Evolutionary conservation across 164 flowering plant species (phyloP).

Genomic region (Stephania cephalantha): DNA sequence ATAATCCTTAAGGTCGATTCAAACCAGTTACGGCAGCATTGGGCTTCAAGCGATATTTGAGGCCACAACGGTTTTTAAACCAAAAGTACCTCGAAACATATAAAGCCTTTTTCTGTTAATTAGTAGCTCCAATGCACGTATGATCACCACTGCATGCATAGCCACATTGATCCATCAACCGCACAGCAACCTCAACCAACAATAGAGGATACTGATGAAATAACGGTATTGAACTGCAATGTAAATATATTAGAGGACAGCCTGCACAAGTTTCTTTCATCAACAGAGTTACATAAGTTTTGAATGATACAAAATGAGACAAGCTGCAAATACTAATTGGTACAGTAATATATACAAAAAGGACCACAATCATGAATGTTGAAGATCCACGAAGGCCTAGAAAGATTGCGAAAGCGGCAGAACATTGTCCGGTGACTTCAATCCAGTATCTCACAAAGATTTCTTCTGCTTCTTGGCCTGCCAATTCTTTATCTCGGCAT

Average conservation of each 20-base stretch:
- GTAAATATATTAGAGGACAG: background rate
- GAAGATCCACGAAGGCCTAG: background rate
- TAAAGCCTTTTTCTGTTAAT: too few relatives aligned
- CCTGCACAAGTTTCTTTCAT: background rate
- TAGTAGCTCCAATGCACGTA: too few relatives aligned
- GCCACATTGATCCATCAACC: too few relatives aligned
- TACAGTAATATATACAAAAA: too few relatives aligned
- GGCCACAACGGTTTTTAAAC: background rate
- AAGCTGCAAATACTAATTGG: background rate
- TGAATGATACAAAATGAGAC: background rate
- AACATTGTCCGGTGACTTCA: background rate
- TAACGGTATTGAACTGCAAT: background rate
- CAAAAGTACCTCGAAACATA: too few relatives aligned
- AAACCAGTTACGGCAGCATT: background rate
- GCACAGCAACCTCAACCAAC: background rate
- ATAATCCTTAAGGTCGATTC: too few relatives aligned
- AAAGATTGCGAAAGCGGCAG: background rate
- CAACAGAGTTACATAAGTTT: background rate
- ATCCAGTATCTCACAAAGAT: conserved; percentile 4
- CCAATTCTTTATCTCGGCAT: conserved; percentile 56
- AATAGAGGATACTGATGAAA: background rate
- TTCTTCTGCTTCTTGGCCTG: conserved; percentile 55
- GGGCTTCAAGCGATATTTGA: background rate
- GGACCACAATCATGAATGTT: background rate
- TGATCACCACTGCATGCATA: too few relatives aligned